Evolutionary conservation across 176 grass and related monocot genomes (phyloP).

Genomic region (Oryza longistaminata): DNA sequence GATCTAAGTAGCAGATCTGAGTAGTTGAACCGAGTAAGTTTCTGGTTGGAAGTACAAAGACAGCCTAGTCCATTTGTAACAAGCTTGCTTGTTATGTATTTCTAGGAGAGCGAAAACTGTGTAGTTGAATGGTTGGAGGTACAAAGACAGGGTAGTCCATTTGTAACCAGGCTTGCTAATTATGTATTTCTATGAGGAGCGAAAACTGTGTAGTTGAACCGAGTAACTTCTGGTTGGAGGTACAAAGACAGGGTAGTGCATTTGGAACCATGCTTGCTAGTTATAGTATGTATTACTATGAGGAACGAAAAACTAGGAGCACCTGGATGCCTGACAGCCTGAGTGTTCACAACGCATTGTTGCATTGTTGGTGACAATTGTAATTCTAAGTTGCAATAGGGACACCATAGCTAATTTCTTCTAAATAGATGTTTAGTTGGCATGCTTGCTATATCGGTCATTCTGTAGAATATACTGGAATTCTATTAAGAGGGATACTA

Average conservation of each 20-base stretch:
- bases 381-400: neutral
- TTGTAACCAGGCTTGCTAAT: too few relatives aligned
- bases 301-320: neutral
- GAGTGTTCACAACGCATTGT: too few relatives aligned
- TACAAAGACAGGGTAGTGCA: too few relatives aligned
- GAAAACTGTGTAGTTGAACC: too few relatives aligned
- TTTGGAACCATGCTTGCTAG: neutral
- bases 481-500: neutral
- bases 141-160: too few relatives aligned
- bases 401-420: neutral
- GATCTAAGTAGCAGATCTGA: slow-evolving; percentile 51
- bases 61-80: neutral
- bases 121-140: too few relatives aligned
- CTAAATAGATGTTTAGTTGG: neutral
- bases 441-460: neutral
- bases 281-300: neutral
- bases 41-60: neutral
- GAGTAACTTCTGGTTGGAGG: neutral
- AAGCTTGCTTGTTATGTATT: neutral
- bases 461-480: neutral
- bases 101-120: too few relatives aligned
- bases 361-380: neutral
- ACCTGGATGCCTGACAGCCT: neutral
- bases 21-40: neutral
- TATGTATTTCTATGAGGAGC: neutral